Percentiles rank a stretch among this genome's conserved stretches.
These are phyloP conservation scores for Bertia moriformis DNA, from an alignment of 2,329 filamentous ascomycete species.

Conservation along the genomic window DNA sequence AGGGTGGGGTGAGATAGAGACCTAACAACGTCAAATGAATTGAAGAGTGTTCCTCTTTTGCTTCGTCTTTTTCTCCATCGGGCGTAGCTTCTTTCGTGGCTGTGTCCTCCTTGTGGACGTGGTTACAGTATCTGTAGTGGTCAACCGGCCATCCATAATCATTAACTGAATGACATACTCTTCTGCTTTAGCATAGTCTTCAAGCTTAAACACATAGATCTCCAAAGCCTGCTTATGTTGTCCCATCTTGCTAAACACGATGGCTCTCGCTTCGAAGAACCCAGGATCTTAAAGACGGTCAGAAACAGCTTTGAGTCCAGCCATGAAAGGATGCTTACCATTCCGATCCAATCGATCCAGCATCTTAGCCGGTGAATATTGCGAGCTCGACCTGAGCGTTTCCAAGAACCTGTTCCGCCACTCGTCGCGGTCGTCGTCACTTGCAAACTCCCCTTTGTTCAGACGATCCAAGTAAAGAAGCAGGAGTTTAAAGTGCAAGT, in stretches of 20 bases:
- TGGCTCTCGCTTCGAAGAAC: conserved; percentile 46
- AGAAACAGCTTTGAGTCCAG: not conserved
- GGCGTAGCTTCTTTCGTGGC: conserved; percentile 34
- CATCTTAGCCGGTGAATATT: conserved; percentile 41
- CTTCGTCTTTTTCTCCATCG: not conserved
- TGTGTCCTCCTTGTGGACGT: conserved; percentile 33
- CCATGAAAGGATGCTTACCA: conserved; percentile 18
- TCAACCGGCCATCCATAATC: too few species aligned
- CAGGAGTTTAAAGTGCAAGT: conserved; percentile 43
- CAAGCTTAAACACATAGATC: conserved; percentile 51
- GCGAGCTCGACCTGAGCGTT: conserved; percentile 37
- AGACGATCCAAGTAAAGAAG: conserved; percentile 35
- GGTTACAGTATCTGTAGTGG: conserved; percentile 36
- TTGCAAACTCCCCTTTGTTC: conserved; percentile 12
- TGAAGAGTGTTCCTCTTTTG: not conserved
- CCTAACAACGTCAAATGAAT: conserved; percentile 20
- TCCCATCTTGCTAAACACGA: conserved; percentile 52
- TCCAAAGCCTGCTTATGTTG: conserved; percentile 50
- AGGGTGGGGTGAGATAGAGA: conserved; percentile 43
- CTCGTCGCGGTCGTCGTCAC: conserved; percentile 12
- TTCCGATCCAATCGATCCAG: conserved; percentile 39
- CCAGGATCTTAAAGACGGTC: conserved; percentile 27
- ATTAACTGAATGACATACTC: conserved; percentile 22
- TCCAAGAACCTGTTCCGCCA: conserved; percentile 33
- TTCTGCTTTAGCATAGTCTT: conserved; percentile 46